Evolutionary conservation across 1,284 basidiomycete species (phyloP).

Genomic region (Fomitopsis schrenkii): DNA sequence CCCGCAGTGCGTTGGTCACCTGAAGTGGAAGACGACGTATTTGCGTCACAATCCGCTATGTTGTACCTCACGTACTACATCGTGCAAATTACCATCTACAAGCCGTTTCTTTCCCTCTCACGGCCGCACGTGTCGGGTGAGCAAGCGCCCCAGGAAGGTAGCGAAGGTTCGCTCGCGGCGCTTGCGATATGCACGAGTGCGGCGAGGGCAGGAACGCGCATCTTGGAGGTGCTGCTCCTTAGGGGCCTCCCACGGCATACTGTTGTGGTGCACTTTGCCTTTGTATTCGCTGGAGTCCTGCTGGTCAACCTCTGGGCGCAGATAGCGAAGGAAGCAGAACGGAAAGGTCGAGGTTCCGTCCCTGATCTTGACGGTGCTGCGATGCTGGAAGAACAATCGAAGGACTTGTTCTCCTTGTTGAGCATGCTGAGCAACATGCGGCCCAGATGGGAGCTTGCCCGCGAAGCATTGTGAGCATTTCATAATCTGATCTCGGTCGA

Average conservation of each 20-base stretch:
- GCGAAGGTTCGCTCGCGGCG: conserved; percentile 40
- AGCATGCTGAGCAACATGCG: conserved; percentile 22
- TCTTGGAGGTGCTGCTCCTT: conserved; percentile 47
- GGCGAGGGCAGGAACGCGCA: conserved; percentile 57
- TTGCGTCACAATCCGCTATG: conserved; percentile 66
- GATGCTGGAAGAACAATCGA: conserved; percentile 19
- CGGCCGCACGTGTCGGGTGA: conserved; percentile 16
- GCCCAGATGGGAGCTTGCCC: conserved; percentile 26
- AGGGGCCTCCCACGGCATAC: conserved; percentile 31
- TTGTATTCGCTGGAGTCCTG: conserved; percentile 24
- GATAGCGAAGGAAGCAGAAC: conserved; percentile 18
- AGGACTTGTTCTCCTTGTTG: conserved; percentile 22
- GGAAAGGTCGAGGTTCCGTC: conserved; percentile 5
- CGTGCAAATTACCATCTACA: conserved; percentile 68
- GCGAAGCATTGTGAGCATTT: conserved; percentile 22
- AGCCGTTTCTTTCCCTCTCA: conserved; percentile 60
- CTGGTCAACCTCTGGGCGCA: conserved; percentile 28
- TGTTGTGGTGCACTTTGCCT: conserved; percentile 21
- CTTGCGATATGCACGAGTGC: conserved; percentile 66
- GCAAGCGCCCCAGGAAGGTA: conserved; percentile 18
- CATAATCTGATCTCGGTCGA: not conserved
- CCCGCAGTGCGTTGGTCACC: conserved; percentile 63
- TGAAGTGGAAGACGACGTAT: conserved; percentile 43
- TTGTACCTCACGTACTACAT: conserved; percentile 71
- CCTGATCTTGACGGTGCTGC: conserved; percentile 12